phyloP scores from a whole-genome alignment of 352 stramenopile genomes.

The Salisapilia sapeloensis region DNA sequence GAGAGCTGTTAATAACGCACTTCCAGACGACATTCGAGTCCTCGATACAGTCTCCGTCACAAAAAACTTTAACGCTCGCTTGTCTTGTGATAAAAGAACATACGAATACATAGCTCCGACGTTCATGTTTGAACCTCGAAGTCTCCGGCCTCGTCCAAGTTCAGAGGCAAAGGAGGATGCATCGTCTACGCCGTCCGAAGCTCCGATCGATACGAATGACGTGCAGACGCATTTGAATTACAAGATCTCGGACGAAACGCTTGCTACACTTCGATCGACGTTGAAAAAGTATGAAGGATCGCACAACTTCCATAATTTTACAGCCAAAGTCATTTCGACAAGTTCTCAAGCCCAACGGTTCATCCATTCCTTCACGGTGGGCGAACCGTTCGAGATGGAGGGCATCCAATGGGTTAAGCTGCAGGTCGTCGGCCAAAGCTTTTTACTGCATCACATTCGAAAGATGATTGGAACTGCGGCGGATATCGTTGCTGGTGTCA shows the following conservation, averaged over 20 bases:
- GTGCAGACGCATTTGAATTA: conserved; percentile 58
- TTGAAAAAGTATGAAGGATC: conserved; percentile 70
- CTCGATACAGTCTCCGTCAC: conserved; percentile 73
- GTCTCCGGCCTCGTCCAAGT: neutral
- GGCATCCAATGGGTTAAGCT: conserved; percentile 92
- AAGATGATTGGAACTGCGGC: conserved; percentile 91
- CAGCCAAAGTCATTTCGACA: conserved; percentile 72
- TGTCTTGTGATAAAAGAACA: conserved; percentile 73
- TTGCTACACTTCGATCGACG: conserved; percentile 24
- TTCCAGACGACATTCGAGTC: conserved; percentile 73
- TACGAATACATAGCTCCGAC: conserved; percentile 86
- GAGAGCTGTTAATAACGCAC: conserved; percentile 37
- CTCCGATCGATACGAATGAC: conserved; percentile 34
- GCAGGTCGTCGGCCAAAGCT: conserved; percentile 91
- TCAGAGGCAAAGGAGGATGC: conserved; percentile 5
- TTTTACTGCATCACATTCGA: conserved; percentile 95
- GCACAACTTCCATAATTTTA: conserved; percentile 97
- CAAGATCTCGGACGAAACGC: conserved; percentile 36
- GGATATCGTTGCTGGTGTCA: conserved; percentile 51
- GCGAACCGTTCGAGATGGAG: conserved; percentile 70
- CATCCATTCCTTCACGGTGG: conserved; percentile 83
- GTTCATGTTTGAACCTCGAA: conserved; percentile 63
- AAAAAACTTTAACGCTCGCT: conserved; percentile 86
- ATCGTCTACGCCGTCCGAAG: conserved; percentile 5
- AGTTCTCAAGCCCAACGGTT: conserved; percentile 79